Evolutionary conservation across 805 yeast species (phyloP).

Genomic region (Scheffersomyces lignosus): DNA sequence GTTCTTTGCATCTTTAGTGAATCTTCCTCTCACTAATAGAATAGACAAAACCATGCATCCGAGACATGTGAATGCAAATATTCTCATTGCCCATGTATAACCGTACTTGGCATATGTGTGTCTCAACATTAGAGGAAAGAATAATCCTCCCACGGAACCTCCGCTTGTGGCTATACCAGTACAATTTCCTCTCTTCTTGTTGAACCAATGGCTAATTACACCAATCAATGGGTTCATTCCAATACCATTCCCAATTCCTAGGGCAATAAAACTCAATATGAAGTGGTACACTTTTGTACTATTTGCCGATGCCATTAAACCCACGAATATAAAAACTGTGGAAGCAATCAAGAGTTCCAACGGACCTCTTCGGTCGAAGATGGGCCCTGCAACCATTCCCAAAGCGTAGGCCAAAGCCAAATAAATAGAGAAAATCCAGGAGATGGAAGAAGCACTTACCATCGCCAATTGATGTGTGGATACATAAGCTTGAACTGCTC

Average conservation of each 20-base stretch:
- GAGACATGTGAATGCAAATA: slow-evolving; percentile 38
- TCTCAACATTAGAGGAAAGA: slow-evolving; percentile 19
- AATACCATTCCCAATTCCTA: slow-evolving; percentile 61
- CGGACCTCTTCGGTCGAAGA: slow-evolving; percentile 65
- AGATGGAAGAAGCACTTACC: slow-evolving; percentile 46
- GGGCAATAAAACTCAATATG: slow-evolving; percentile 53
- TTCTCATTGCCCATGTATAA: slow-evolving; percentile 30
- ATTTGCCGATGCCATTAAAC: slow-evolving; percentile 58
- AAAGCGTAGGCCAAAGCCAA: slow-evolving; percentile 48
- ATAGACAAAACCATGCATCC: slow-evolving; percentile 25
- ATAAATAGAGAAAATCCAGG: slow-evolving; percentile 67
- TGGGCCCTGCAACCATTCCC: slow-evolving; percentile 55
- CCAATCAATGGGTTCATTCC: slow-evolving; percentile 62
- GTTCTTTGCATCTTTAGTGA: slow-evolving; percentile 6
- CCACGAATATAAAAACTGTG: slow-evolving; percentile 42
- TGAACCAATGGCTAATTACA: slow-evolving; percentile 67
- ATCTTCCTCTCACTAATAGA: slow-evolving; percentile 27
- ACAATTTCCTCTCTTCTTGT: slow-evolving; percentile 57
- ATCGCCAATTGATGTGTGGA: slow-evolving; percentile 52
- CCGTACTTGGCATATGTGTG: slow-evolving; percentile 16
- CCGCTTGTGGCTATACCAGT: slow-evolving; percentile 58
- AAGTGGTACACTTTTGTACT: slow-evolving; percentile 59
- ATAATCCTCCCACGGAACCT: slow-evolving; percentile 21
- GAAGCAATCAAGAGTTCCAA: slow-evolving; percentile 43
- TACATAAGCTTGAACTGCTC: slow-evolving; percentile 63